phyloP scores from a whole-genome alignment of 1,139 yeast species.

The Candida sojae region DNA sequence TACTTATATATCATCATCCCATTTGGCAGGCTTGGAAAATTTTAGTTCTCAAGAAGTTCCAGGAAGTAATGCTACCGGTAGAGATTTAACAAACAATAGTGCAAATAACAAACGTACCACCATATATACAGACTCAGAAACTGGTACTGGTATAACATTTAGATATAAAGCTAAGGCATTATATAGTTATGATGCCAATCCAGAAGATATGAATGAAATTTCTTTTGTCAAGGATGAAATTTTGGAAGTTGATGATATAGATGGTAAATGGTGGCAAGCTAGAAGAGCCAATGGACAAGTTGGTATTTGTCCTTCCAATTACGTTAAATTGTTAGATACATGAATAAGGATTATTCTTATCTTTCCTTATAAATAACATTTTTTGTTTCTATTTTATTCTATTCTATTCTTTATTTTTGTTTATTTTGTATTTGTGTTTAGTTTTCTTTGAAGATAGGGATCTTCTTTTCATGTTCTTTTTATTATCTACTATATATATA shows the following conservation, averaged over 20 bases:
- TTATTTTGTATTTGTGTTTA: neutral
- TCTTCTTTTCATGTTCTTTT: neutral
- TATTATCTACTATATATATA: neutral
- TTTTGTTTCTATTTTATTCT: neutral
- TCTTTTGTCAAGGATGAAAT: constrained; percentile 89
- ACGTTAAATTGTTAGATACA: constrained; percentile 66
- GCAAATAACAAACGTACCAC: constrained; percentile 27
- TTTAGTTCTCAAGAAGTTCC: constrained; percentile 42
- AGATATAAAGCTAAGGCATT: constrained; percentile 87
- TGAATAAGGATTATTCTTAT: constrained; percentile 7
- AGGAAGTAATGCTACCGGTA: constrained; percentile 16
- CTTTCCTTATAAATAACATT: too few species aligned
- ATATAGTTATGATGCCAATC: constrained; percentile 88
- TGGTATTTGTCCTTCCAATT: constrained; percentile 96
- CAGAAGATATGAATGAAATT: constrained; percentile 90
- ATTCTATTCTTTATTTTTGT: neutral
- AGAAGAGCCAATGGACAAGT: constrained; percentile 86
- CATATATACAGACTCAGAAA: constrained; percentile 25
- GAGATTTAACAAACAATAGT: constrained; percentile 32
- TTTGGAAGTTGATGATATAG: constrained; percentile 87
- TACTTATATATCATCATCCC: constrained; percentile 56
- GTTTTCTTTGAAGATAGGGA: neutral
- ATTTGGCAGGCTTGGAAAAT: constrained; percentile 61
- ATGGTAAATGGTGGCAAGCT: constrained; percentile 99
- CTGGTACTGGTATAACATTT: constrained; percentile 49